These are phyloP conservation scores for Trypanosoma theileri DNA, from an alignment of 208 protist genomes.

Conservation along the genomic window DNA sequence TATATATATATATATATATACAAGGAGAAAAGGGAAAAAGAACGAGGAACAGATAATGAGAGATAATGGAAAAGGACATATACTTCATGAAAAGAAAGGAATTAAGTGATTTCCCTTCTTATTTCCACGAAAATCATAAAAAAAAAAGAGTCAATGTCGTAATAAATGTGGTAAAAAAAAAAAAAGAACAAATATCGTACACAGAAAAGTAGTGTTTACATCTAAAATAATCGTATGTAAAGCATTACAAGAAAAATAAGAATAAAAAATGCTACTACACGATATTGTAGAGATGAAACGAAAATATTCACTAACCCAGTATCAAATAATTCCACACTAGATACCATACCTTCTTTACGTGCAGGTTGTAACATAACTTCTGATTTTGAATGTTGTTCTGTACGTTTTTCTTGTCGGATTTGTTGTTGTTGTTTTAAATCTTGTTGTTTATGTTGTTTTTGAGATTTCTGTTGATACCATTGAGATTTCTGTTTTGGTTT, in stretches of 20 bases:
- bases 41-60: too few species aligned
- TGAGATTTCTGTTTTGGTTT: background rate
- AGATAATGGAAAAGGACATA: too few species aligned
- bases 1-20: too few species aligned
- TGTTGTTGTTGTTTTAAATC: too few species aligned
- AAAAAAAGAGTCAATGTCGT: too few species aligned
- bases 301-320: background rate
- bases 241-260: constrained; percentile 7
- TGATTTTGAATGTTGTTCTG: background rate
- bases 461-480: too few species aligned
- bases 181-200: background rate
- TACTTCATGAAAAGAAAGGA: too few species aligned
- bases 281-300: constrained; percentile 4
- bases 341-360: background rate
- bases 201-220: background rate
- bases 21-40: too few species aligned
- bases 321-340: background rate
- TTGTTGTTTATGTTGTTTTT: background rate
- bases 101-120: too few species aligned
- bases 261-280: background rate
- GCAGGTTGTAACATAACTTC: background rate
- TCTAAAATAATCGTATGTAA: constrained; percentile 11
- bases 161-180: background rate
- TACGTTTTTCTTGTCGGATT: background rate
- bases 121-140: too few species aligned